These are phyloP conservation scores for Penicillium rolfsii DNA, from an alignment of 2,329 filamentous ascomycete genomes.

Conservation along the genomic window DNA sequence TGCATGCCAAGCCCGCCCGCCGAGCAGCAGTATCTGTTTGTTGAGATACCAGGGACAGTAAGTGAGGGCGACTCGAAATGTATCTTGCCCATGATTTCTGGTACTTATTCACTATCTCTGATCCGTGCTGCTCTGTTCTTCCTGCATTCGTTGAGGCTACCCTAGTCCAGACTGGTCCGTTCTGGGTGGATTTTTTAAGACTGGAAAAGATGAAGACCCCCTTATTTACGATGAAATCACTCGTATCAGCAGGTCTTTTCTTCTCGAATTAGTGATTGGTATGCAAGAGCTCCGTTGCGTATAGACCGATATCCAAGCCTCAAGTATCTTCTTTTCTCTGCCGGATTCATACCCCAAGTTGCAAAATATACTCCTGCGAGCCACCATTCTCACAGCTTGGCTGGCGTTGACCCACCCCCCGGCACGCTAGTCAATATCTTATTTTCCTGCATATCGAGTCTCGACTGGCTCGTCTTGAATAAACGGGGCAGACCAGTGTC, in stretches of 20 bases:
- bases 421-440: slow-evolving; percentile 19
- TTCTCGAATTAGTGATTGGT: too few species aligned
- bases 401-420: not conserved
- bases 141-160: not conserved
- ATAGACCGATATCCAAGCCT: too few species aligned
- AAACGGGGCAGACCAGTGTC: slow-evolving; percentile 37
- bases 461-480: slow-evolving; percentile 35
- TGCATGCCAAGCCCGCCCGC: slow-evolving; percentile 14
- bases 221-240: not conserved
- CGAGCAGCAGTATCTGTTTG: not conserved
- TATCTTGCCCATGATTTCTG: too few species aligned
- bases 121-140: too few species aligned
- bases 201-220: not conserved
- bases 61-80: too few species aligned
- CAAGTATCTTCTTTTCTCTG: not conserved
- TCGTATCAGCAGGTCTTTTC: not conserved
- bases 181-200: not conserved
- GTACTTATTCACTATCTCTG: too few species aligned
- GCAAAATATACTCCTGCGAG: too few species aligned
- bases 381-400: slow-evolving; percentile 5
- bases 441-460: slow-evolving; percentile 29
- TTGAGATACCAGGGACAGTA: not conserved
- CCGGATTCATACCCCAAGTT: not conserved
- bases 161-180: not conserved
- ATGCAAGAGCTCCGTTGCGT: too few species aligned